Conservation (phyloP, 345 rosid genomes). For the Ricinus communis region DNA sequence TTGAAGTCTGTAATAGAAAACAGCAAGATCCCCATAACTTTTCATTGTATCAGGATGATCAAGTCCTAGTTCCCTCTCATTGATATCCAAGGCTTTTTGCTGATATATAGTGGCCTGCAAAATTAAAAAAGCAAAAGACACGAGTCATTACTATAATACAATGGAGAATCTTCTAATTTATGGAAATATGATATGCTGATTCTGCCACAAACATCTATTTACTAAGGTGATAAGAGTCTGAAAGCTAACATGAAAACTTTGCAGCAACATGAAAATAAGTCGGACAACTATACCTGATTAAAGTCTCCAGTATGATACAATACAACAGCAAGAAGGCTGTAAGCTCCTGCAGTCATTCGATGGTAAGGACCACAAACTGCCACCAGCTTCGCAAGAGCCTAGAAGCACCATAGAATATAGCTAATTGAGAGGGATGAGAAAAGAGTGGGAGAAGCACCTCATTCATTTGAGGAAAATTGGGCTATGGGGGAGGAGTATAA, state of each 20-base stretch:
- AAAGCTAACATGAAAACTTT: background rate
- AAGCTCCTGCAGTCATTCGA: constrained; percentile 99
- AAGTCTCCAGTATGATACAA: constrained; percentile 98
- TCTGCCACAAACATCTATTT: background rate
- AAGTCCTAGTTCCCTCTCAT: constrained; percentile 97
- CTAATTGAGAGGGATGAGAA: background rate
- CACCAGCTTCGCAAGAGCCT: constrained; percentile 98
- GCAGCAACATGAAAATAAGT: constrained; percentile 8
- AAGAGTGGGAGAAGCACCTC: constrained; percentile 8
- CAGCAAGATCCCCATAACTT: constrained; percentile 99
- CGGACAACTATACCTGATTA: constrained; percentile 69
- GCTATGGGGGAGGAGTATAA: background rate
- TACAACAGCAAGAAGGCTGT: constrained; percentile 98
- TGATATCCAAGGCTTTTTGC: constrained; percentile 98
- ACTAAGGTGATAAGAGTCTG: constrained; percentile 9
- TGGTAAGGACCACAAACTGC: constrained; percentile 99
- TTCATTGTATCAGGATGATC: constrained; percentile 99
- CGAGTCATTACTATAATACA: constrained; percentile 20
- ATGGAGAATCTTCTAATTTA: background rate
- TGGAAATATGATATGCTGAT: background rate
- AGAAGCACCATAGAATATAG: constrained; percentile 23
- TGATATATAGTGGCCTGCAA: constrained; percentile 95
- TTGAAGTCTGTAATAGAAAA: constrained; percentile 97
- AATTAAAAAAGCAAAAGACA: constrained; percentile 11
- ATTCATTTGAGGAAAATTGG: background rate